A percentile compares a stretch with the other conserved stretches of the same genome.
These are phyloP conservation scores for Lachnellula hyalina DNA, from an alignment of 2,329 filamentous ascomycete species.

Conservation along the genomic window DNA sequence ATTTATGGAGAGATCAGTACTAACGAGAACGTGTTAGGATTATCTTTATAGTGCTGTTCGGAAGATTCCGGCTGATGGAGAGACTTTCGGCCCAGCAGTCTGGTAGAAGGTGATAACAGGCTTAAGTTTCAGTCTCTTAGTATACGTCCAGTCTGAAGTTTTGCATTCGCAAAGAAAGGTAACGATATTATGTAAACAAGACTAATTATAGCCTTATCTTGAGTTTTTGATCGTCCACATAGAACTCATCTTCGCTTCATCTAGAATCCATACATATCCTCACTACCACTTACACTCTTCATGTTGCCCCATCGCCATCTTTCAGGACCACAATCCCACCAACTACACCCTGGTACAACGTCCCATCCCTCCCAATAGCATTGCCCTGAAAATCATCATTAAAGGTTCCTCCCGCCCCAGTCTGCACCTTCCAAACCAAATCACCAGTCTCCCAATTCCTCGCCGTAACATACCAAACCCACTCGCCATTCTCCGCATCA, in stretches of 20 bases:
- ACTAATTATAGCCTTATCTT: too few species aligned
- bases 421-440: neutral
- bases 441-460: slow-evolving; percentile 1
- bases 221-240: too few species aligned
- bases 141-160: too few species aligned
- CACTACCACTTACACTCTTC: too few species aligned
- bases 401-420: neutral
- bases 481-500: neutral
- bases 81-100: slow-evolving; percentile 55
- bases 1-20: neutral
- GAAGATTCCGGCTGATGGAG: slow-evolving; percentile 44
- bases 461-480: neutral
- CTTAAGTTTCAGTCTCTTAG: neutral
- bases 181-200: too few species aligned
- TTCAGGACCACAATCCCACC: neutral
- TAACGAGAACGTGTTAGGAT: slow-evolving; percentile 5
- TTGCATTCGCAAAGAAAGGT: too few species aligned
- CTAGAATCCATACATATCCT: too few species aligned
- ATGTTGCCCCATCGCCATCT: neutral
- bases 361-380: neutral
- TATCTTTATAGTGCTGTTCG: slow-evolving; percentile 45
- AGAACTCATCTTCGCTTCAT: too few species aligned
- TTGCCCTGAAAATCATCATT: neutral
- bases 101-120: slow-evolving; percentile 35
- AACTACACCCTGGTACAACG: neutral